These are phyloP conservation scores for Didymella segeticola DNA, from an alignment of 2,329 filamentous ascomycete genomes.

Conservation along the genomic window DNA sequence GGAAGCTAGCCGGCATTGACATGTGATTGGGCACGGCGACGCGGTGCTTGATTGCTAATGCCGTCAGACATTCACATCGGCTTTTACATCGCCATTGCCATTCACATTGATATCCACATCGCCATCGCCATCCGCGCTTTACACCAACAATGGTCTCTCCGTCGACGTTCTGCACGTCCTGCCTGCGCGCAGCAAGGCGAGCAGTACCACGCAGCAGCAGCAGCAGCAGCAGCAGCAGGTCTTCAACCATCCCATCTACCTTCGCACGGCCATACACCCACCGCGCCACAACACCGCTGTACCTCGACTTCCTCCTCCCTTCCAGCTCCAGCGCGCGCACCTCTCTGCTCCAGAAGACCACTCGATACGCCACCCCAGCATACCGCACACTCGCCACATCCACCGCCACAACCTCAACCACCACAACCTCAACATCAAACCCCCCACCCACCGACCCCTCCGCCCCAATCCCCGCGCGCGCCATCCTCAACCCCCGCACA, in stretches of 20 bases:
- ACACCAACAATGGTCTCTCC: slow-evolving; percentile 33
- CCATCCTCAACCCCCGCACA: slow-evolving; percentile 71
- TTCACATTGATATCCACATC: slow-evolving; percentile 2
- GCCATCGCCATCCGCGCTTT: background rate
- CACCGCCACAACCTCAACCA: slow-evolving; percentile 46
- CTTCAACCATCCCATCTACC: slow-evolving; percentile 9
- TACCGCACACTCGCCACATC: background rate
- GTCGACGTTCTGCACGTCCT: slow-evolving; percentile 40
- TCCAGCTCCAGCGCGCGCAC: slow-evolving; percentile 6
- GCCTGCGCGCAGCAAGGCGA: slow-evolving; percentile 33
- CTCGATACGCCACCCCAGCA: background rate
- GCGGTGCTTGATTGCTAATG: slow-evolving; percentile 21
- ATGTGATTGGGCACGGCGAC: too few relatives aligned
- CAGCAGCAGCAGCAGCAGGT: background rate
- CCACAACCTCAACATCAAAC: too few relatives aligned
- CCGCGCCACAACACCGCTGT: slow-evolving; percentile 32
- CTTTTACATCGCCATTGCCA: slow-evolving; percentile 7
- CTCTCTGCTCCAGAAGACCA: background rate
- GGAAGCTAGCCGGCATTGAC: slow-evolving; percentile 15
- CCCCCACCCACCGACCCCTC: slow-evolving; percentile 30
- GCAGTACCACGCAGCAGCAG: background rate
- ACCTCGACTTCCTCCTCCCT: slow-evolving; percentile 44
- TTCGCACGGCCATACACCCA: slow-evolving; percentile 30
- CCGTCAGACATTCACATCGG: slow-evolving; percentile 14
- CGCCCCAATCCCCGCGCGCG: slow-evolving; percentile 35